These are phyloP conservation scores for Chaetomiaceae sp. DNA, from an alignment of 2,329 filamentous ascomycete species.

Conservation along the genomic window DNA sequence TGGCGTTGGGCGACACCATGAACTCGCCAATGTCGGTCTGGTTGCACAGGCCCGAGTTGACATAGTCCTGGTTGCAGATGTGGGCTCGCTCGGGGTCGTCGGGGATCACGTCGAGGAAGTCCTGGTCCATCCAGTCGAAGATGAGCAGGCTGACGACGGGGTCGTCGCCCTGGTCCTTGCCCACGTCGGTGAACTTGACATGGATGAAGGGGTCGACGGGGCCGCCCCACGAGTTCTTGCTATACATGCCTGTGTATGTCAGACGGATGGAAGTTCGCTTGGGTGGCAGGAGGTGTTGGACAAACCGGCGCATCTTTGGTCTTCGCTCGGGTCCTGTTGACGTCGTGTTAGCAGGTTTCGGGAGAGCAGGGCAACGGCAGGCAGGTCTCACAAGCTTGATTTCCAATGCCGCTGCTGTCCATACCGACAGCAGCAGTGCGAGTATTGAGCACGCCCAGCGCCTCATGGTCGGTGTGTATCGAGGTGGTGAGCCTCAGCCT, in stretches of 20 bases:
- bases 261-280: background rate
- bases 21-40: constrained; percentile 77
- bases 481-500: background rate
- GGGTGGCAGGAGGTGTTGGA: background rate
- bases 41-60: constrained; percentile 68
- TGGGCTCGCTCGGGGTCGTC: constrained; percentile 45
- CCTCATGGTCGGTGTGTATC: constrained; percentile 43
- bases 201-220: constrained; percentile 84
- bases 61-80: constrained; percentile 71
- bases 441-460: constrained; percentile 47
- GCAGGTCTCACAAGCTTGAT: constrained; percentile 47
- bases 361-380: constrained; percentile 18
- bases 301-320: constrained; percentile 71
- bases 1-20: constrained; percentile 73
- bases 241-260: constrained; percentile 75
- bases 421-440: constrained; percentile 50
- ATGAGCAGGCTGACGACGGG: constrained; percentile 79
- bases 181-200: constrained; percentile 59
- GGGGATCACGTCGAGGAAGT: constrained; percentile 66
- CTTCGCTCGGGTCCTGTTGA: constrained; percentile 66
- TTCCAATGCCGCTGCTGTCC: constrained; percentile 54
- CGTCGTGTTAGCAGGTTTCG: background rate
- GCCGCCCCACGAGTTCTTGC: constrained; percentile 81
- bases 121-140: constrained; percentile 89
- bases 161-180: constrained; percentile 58